Percentiles rank a stretch among this genome's conserved stretches.
Conservation (phyloP, 2,329 filamentous ascomycete species). For the Colletotrichum neosansevieriae region DNA sequence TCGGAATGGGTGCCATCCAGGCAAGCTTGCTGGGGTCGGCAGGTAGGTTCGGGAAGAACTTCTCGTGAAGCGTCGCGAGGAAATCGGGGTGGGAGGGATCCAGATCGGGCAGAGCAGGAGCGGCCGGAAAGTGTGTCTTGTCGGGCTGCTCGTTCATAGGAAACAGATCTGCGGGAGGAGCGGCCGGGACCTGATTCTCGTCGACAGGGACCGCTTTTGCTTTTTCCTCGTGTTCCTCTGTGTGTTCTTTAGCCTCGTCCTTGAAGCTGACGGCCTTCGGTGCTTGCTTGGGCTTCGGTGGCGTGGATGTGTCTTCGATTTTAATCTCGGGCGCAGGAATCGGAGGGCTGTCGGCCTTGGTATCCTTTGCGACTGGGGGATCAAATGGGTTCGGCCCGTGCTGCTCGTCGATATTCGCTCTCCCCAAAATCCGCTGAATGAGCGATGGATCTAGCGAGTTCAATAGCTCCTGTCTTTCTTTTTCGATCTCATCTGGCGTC, state of each 20-base stretch:
- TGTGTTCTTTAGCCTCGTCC: not conserved
- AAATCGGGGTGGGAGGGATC: conserved; percentile 88
- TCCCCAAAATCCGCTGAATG: conserved; percentile 79
- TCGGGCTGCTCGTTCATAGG: conserved; percentile 53
- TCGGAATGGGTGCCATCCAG: conserved; percentile 86
- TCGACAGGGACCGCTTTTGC: conserved; percentile 45
- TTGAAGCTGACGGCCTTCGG: conserved; percentile 19
- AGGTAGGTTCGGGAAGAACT: conserved; percentile 92
- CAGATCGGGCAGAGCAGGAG: conserved; percentile 72
- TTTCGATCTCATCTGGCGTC: conserved; percentile 84
- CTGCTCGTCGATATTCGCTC: conserved; percentile 79
- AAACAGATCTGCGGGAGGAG: conserved; percentile 57
- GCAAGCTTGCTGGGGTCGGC: conserved; percentile 87
- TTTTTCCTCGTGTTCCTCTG: not conserved
- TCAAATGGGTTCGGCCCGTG: conserved; percentile 60
- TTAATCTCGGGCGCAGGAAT: conserved; percentile 49
- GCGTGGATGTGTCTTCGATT: conserved; percentile 48
- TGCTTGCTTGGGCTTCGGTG: conserved; percentile 41
- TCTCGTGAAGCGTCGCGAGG: conserved; percentile 84
- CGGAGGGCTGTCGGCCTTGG: conserved; percentile 15
- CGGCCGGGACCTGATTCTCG: conserved; percentile 56
- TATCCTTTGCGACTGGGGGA: conserved; percentile 33
- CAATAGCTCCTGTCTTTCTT: conserved; percentile 84
- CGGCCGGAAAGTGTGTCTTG: conserved; percentile 72
- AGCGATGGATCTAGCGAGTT: conserved; percentile 79